These are phyloP conservation scores for Aeschynomene evenia DNA, from an alignment of 306 rosid species.

Conservation along the genomic window DNA sequence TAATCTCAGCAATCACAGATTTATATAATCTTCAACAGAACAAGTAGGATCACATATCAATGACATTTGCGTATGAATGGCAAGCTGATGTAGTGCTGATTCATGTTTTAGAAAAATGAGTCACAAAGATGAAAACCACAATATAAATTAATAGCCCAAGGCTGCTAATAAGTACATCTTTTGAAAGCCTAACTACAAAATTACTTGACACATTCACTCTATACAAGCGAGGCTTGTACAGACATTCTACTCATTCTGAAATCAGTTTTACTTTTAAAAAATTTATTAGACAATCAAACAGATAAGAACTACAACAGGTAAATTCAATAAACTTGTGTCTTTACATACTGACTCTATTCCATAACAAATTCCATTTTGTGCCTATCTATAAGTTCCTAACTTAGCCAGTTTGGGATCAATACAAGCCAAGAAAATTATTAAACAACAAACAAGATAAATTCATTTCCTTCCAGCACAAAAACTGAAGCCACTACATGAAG, in stretches of 20 bases:
- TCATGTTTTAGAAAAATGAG: not conserved
- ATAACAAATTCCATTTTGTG: not conserved
- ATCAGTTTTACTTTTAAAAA: not conserved
- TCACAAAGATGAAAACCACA: slow-evolving; percentile 2
- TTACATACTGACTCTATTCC: not conserved
- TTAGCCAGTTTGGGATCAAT: not conserved
- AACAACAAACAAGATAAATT: not conserved
- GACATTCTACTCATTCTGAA: not conserved
- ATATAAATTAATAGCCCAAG: not conserved
- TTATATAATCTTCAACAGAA: not conserved
- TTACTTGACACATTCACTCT: not conserved
- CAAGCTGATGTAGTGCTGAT: not conserved
- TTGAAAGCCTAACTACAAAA: slow-evolving; percentile 12
- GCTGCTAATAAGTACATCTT: not conserved
- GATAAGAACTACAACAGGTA: not conserved
- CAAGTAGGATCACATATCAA: not conserved
- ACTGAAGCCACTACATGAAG: not conserved
- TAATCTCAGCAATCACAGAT: not conserved
- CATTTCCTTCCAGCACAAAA: not conserved
- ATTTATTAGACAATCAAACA: not conserved
- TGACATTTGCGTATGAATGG: not conserved
- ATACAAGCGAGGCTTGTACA: not conserved
- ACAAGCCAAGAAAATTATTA: not conserved
- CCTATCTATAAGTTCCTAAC: not conserved
- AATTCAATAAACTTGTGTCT: not conserved